A percentile compares a stretch with the other conserved stretches of the same genome.
Conservation (phyloP, 805 yeast species). For the Saturnispora sanitii region DNA sequence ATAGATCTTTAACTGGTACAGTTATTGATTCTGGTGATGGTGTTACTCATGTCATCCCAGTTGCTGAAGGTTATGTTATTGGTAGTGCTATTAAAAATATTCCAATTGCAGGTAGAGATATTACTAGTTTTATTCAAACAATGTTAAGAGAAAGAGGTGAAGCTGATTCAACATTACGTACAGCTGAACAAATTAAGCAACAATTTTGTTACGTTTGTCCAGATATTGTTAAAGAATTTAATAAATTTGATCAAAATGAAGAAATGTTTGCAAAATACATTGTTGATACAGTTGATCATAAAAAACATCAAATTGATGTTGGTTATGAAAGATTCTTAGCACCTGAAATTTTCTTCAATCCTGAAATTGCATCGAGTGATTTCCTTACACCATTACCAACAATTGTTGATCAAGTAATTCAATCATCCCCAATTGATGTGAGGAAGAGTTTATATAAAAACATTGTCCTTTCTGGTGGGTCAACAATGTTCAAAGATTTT, state of each 20-base stretch:
- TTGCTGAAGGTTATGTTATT: constrained; percentile 97
- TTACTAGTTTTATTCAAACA: constrained; percentile 86
- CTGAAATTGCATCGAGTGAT: constrained; percentile 93
- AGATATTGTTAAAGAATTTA: constrained; percentile 93
- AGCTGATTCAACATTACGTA: constrained; percentile 81
- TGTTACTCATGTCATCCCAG: constrained; percentile 98
- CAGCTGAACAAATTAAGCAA: constrained; percentile 96
- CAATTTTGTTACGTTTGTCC: constrained; percentile 97
- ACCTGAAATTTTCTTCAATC: constrained; percentile 97
- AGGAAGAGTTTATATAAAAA: constrained; percentile 93
- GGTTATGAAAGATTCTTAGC: constrained; percentile 98
- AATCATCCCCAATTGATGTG: constrained; percentile 93
- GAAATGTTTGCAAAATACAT: constrained; percentile 89
- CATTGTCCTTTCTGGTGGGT: constrained; percentile 94
- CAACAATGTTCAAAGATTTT: constrained; percentile 97
- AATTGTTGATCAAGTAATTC: constrained; percentile 93
- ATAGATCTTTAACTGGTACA: constrained; percentile 94
- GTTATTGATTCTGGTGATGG: constrained; percentile 99
- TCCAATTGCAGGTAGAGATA: constrained; percentile 98
- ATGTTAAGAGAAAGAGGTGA: constrained; percentile 96
- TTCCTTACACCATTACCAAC: constrained; percentile 91
- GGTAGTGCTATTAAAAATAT: constrained; percentile 96
- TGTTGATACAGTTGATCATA: constrained; percentile 66
- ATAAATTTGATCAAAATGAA: constrained; percentile 87
- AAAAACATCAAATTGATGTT: constrained; percentile 70